Conservation (phyloP, 805 yeast genomes). For the Saccharomyces kudriavzevii region DNA sequence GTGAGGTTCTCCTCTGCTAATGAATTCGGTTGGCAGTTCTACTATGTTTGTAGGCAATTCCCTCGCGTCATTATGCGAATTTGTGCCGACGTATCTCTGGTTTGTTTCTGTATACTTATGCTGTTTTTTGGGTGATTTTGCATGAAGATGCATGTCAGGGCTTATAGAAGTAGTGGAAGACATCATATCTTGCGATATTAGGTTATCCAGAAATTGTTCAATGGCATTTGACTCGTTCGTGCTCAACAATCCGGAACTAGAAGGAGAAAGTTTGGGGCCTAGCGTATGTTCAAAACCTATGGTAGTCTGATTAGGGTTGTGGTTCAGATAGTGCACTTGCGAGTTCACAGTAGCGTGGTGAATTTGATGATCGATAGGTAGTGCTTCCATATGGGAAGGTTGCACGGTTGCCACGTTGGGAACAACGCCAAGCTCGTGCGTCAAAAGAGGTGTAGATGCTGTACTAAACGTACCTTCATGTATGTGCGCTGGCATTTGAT, state of each 20-base stretch:
- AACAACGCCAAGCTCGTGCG: not conserved
- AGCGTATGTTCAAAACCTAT: not conserved
- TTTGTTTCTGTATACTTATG: not conserved
- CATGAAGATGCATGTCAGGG: not conserved
- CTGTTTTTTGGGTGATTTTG: not conserved
- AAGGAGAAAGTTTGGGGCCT: not conserved
- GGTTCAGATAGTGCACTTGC: not conserved
- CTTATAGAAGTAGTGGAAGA: not conserved
- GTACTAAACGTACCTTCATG: constrained; percentile 1
- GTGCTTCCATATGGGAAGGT: not conserved
- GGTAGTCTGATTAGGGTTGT: not conserved
- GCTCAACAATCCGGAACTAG: constrained; percentile 19
- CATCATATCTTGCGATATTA: constrained; percentile 10
- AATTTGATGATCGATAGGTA: not conserved
- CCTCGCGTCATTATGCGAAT: not conserved
- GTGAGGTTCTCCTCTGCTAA: not conserved
- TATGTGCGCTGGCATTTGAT: constrained; percentile 4
- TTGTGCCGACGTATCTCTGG: not conserved
- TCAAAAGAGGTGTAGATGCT: not conserved
- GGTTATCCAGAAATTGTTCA: constrained; percentile 26
- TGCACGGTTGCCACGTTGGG: not conserved
- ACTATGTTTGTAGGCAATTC: constrained; percentile 1
- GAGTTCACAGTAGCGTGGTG: not conserved
- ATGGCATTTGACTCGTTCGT: constrained; percentile 29
- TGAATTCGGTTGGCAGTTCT: constrained; percentile 1